Evolutionary conservation across 768 basidiomycete genomes (phyloP).

Genomic region (Tulasnella calospora): DNA sequence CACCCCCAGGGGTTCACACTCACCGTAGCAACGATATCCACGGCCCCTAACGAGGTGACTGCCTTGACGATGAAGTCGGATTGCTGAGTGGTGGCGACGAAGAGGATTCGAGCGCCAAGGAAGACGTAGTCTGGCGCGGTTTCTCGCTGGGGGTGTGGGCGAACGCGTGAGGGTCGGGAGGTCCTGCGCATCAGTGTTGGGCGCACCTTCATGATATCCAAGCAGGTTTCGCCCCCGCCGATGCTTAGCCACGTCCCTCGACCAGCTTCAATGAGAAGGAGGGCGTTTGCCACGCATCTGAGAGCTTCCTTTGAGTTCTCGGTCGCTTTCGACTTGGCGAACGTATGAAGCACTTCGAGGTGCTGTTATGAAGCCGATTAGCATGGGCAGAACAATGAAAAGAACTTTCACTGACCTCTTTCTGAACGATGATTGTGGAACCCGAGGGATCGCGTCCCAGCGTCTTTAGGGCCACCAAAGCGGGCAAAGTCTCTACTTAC

Average conservation of each 20-base stretch:
- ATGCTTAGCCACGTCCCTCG: conserved; percentile 27
- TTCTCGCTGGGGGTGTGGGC: conserved; percentile 5
- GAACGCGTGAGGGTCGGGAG: too few species aligned
- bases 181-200: too few species aligned
- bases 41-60: conserved; percentile 33
- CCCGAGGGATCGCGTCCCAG: conserved; percentile 28
- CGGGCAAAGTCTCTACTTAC: not conserved
- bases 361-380: conserved; percentile 7
- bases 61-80: conserved; percentile 32
- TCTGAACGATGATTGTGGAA: conserved; percentile 26
- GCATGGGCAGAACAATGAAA: not conserved
- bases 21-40: conserved; percentile 18
- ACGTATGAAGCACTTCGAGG: conserved; percentile 23
- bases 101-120: conserved; percentile 31
- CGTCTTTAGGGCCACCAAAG: conserved; percentile 30
- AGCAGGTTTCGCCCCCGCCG: conserved; percentile 24
- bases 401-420: conserved; percentile 3
- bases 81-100: conserved; percentile 28
- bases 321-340: conserved; percentile 19
- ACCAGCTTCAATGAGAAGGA: conserved; percentile 29
- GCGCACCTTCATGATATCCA: conserved; percentile 27
- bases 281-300: conserved; percentile 31
- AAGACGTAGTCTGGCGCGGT: conserved; percentile 28
- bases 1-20: conserved; percentile 19
- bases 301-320: conserved; percentile 29